Base-by-base conservation (phyloP, 768 basidiomycete species). In the Austroboletus eburneus region DNA sequence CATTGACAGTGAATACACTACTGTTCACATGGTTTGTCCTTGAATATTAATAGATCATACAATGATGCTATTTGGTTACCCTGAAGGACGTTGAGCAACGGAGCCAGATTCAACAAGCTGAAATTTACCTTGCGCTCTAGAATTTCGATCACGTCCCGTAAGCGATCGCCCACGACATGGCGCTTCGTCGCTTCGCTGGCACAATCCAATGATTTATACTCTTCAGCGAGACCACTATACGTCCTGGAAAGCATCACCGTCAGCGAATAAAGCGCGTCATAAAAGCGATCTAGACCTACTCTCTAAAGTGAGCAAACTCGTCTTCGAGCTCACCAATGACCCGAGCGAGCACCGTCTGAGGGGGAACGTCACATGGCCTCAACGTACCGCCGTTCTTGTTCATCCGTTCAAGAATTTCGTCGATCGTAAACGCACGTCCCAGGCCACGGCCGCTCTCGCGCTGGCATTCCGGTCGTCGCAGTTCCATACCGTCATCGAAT, bases 11-110 rank as follows among this genome's bases (percentile, higher is more conserved):
- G n/a, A n/a, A n/a, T n/a, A n/a, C n/a, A 32, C 30, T 32, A 32
- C 13, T 32, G 30, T 13, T 32, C 30, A 32, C 4, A 32, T 39
- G 79, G 75, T 52, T 80, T 86, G 57, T 91, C 86, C 57, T 80
- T 78, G 71, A 88, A 92, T 32, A 72, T 74, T 52, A 96, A 70
- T 25, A 92, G 72, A 56, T 90, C 89, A 66, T 94, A 94, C 21
- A 96, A 66, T 0, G 87, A 80, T n/a, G 91, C 86, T 48, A 97
- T 94, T 66, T 95, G 92, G 69, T 95, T 89, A 20, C 92, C 92
- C 90, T 92, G 61, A 34, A 34, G 30, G 42, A 43, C 12, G 30
- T 41, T 52, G 21, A 57, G 51, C 37, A 7, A 35, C 7, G 3
- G 2, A 5, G 7, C 9, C 17, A 3, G 3, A 37, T 5, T n/a